A percentile compares a stretch with the other conserved stretches of the same genome.
These are phyloP conservation scores for Babesia microti DNA, from an alignment of 169 alveolate species.

Conservation along the genomic window DNA sequence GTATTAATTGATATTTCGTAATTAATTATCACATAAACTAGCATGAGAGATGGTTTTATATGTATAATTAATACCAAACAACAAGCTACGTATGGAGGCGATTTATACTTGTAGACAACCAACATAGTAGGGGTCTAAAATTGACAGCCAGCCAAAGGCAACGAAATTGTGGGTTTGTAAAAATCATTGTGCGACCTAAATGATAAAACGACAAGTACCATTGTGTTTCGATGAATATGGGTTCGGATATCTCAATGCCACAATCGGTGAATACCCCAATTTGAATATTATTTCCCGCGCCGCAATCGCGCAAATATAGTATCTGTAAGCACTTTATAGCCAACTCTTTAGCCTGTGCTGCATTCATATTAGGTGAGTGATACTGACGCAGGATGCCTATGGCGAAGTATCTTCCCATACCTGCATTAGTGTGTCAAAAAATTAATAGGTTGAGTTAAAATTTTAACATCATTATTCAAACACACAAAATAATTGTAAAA, in stretches of 20 bases:
- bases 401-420: slow-evolving; percentile 48
- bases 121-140: slow-evolving; percentile 10
- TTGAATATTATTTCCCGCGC: slow-evolving; percentile 35
- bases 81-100: too few relatives aligned
- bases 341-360: slow-evolving; percentile 24
- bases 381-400: slow-evolving; percentile 47
- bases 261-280: slow-evolving; percentile 27
- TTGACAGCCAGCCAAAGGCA: slow-evolving; percentile 38
- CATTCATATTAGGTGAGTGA: slow-evolving; percentile 21
- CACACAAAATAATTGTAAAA: too few relatives aligned
- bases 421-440: neutral
- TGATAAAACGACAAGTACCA: slow-evolving; percentile 14
- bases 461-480: too few relatives aligned
- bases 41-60: too few relatives aligned
- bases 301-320: slow-evolving; percentile 38
- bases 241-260: slow-evolving; percentile 32
- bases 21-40: too few relatives aligned
- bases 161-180: slow-evolving; percentile 26
- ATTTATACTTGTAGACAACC: too few relatives aligned
- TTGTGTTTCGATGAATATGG: slow-evolving; percentile 24
- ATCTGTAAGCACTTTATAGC: slow-evolving; percentile 39
- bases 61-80: too few relatives aligned
- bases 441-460: too few relatives aligned
- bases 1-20: too few relatives aligned
- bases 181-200: slow-evolving; percentile 33